Base-by-base conservation (phyloP, 768 basidiomycete genomes). In the Podaxis sp. region DNA sequence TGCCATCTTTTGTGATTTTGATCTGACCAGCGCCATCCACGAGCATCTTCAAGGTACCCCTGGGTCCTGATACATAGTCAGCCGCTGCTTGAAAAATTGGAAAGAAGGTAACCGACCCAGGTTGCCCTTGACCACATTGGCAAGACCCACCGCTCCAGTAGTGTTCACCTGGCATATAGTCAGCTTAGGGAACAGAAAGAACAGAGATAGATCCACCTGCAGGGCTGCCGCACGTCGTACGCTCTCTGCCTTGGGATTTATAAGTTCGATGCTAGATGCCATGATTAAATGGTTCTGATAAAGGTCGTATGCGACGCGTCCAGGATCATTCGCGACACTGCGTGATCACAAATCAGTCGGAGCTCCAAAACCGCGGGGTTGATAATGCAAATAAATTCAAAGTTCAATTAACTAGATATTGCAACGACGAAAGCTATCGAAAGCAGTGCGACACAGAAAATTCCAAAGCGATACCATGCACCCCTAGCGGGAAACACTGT, bases 1-100 rank as follows among this genome's bases (percentile, higher is more conserved):
- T 99, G 66, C 97, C 97, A 72, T 99, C 97, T 82, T 99, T 99
- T 66, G 97, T 99, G 93, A 99, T 96, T 84, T 99, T 99, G 76
- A 99, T 96, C 78, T 95, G 93, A 10, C 97, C 97, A 13, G 96
- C 83, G 61, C 97, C 97, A 76, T 99, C 97, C 48, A 99, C 97
- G 57, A 99, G 88, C 96, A 99, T 99, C 82, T 99, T 99, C 68
- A 98, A 84, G 0, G 97, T 99, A 63, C 97, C 97, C 76, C 96
- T 82, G 20, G 97, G 97, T 51, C 96, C 96, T 96, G 37, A 28
- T 20, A 26, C 20, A 37, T 44, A 50, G 37, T 24, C 10, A 48
- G 38, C 54, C 22, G 53, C 49, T 38, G 36, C 57, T 40, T 50
- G 7, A 46, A 58, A 12, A 38, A 37, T 13, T 15, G 28, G 54